Evolutionary conservation across 176 grass and related monocot genomes (phyloP).

Genomic region (Puya raimondii): DNA sequence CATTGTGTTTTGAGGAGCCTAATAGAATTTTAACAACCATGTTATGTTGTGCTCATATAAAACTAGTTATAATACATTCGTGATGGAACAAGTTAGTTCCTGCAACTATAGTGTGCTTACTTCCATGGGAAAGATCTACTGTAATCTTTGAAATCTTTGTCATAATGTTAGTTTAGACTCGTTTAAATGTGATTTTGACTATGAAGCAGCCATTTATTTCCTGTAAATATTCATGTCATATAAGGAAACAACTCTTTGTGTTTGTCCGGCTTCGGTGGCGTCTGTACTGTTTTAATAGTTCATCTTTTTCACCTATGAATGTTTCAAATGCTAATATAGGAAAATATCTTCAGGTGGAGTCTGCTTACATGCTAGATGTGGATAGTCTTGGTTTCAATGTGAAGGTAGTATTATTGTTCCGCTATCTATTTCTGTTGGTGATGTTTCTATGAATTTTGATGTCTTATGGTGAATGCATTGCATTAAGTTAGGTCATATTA

Average conservation of each 20-base stretch:
- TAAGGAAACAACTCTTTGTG: background rate
- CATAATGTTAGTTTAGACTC: too few species aligned
- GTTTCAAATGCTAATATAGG: conserved; percentile 8
- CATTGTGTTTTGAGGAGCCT: too few species aligned
- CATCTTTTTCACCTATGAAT: background rate
- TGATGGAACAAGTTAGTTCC: background rate
- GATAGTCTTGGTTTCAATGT: conserved; percentile 94
- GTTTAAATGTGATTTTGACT: too few species aligned
- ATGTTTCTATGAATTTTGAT: conserved; percentile 4
- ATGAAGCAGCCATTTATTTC: too few species aligned
- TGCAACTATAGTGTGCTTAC: background rate
- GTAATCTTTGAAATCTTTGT: background rate
- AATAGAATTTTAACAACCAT: background rate
- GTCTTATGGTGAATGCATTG: background rate
- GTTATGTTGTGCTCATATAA: background rate
- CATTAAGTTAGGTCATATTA: background rate
- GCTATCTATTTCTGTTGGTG: conserved; percentile 13
- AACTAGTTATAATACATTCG: background rate
- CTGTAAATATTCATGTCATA: too few species aligned
- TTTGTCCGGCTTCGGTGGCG: background rate
- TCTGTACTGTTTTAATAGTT: background rate
- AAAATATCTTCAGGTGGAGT: conserved; percentile 65
- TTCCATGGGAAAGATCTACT: background rate
- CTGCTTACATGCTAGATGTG: conserved; percentile 75
- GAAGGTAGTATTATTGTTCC: conserved; percentile 43